These are phyloP conservation scores for Schizophyllum commune DNA, from an alignment of 1,284 basidiomycete genomes.

Conservation along the genomic window DNA sequence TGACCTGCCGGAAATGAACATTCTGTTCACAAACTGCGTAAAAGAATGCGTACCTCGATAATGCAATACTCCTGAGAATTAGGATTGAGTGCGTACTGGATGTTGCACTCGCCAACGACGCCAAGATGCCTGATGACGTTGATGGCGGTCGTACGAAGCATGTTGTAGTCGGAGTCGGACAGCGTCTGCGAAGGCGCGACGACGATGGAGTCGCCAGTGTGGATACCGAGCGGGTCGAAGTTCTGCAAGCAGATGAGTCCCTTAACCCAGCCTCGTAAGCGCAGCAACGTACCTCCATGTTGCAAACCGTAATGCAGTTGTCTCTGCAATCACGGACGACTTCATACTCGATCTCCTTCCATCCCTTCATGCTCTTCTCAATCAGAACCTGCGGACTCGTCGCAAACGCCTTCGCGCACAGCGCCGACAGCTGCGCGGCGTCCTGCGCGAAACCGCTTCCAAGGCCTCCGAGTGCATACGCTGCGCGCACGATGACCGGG, in stretches of 20 bases:
- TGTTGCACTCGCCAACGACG: conserved; percentile 97
- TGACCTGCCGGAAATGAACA: conserved; percentile 51
- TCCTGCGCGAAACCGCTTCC: conserved; percentile 94
- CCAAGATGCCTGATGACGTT: conserved; percentile 98
- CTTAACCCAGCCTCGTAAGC: conserved; percentile 2
- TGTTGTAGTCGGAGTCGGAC: conserved; percentile 97
- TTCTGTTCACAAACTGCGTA: neutral
- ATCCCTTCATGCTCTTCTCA: conserved; percentile 99
- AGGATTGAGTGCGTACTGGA: conserved; percentile 97
- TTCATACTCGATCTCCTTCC: conserved; percentile 99
- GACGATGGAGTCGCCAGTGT: conserved; percentile 99
- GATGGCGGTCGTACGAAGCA: conserved; percentile 96
- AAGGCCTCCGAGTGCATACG: conserved; percentile 92
- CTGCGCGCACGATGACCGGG: conserved; percentile 95
- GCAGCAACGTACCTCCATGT: conserved; percentile 83
- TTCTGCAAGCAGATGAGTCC: conserved; percentile 49
- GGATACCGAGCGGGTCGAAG: conserved; percentile 97
- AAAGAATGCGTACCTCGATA: conserved; percentile 64
- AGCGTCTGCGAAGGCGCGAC: conserved; percentile 97
- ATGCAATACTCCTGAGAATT: conserved; percentile 96
- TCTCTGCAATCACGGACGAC: conserved; percentile 97
- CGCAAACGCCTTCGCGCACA: conserved; percentile 93
- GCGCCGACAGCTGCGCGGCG: conserved; percentile 77
- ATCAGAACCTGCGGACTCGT: conserved; percentile 96
- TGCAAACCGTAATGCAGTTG: conserved; percentile 98